Evolutionary conservation across 2,329 filamentous ascomycete genomes (phyloP).

Genomic region (Fonsecaea erecta): DNA sequence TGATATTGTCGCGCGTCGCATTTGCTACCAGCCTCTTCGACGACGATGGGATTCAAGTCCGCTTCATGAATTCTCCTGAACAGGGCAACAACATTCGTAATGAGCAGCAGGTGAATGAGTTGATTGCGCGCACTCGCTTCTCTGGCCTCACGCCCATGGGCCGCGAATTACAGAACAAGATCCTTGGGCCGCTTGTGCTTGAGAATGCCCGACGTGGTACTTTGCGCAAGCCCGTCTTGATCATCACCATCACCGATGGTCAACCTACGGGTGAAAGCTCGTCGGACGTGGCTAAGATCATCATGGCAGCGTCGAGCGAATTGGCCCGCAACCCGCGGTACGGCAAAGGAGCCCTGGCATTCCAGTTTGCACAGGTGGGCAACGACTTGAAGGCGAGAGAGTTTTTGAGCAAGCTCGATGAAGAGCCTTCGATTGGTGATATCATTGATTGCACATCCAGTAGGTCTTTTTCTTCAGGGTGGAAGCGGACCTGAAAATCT

Average conservation of each 20-base stretch:
- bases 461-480: conserved; percentile 46
- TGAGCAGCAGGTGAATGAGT: conserved; percentile 62
- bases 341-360: conserved; percentile 64
- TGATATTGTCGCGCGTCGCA: conserved; percentile 67
- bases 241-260: conserved; percentile 70
- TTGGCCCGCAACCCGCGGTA: conserved; percentile 56
- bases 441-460: conserved; percentile 72
- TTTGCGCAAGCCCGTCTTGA: conserved; percentile 66
- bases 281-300: conserved; percentile 61
- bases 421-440: conserved; percentile 64
- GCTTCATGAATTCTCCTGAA: conserved; percentile 70
- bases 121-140: conserved; percentile 65
- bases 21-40: conserved; percentile 72
- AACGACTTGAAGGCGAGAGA: conserved; percentile 68
- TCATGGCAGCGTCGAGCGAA: conserved; percentile 59
- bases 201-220: conserved; percentile 56
- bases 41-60: conserved; percentile 68
- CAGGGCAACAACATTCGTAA: conserved; percentile 60
- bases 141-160: conserved; percentile 71
- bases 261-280: conserved; percentile 67
- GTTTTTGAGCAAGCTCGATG: conserved; percentile 68
- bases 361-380: conserved; percentile 72
- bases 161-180: conserved; percentile 65
- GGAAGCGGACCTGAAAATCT: background rate
- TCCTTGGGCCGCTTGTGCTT: conserved; percentile 65